Conservation (phyloP, 345 rosid species). For the Euclidium syriacum region DNA sequence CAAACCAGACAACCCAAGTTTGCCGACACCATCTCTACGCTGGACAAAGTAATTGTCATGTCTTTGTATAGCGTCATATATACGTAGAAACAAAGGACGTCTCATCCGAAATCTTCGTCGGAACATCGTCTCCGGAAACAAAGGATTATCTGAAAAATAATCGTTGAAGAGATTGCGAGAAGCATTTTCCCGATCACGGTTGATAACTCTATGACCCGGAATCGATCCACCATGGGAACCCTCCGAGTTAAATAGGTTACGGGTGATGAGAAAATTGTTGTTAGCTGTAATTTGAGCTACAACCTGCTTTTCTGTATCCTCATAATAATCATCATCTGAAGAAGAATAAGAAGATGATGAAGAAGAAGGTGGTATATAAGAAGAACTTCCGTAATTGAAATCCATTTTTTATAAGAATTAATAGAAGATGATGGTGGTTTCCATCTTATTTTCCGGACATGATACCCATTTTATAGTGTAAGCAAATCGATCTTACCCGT, state of each 20-base stretch:
- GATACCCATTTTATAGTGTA: neutral
- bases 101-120: neutral
- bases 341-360: neutral
- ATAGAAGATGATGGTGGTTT: too few relatives aligned
- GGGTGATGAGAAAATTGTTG: too few relatives aligned
- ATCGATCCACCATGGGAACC: too few relatives aligned
- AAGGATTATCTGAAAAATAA: neutral
- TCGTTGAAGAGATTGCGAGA: neutral
- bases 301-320: too few relatives aligned
- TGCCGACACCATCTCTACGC: too few relatives aligned
- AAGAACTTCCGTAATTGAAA: too few relatives aligned
- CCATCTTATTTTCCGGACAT: neutral
- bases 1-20: too few relatives aligned
- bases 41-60: neutral
- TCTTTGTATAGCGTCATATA: neutral
- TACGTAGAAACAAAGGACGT: neutral
- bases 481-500: neutral
- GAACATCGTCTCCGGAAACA: neutral
- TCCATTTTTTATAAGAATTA: too few relatives aligned
- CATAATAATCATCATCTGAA: conserved; percentile 18
- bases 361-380: too few relatives aligned
- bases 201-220: too few relatives aligned
- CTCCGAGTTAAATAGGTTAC: too few relatives aligned
- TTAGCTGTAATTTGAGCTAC: too few relatives aligned
- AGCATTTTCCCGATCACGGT: neutral